These are phyloP conservation scores for Phialocephala subalpina DNA, from an alignment of 2,329 filamentous ascomycete genomes.

Conservation along the genomic window DNA sequence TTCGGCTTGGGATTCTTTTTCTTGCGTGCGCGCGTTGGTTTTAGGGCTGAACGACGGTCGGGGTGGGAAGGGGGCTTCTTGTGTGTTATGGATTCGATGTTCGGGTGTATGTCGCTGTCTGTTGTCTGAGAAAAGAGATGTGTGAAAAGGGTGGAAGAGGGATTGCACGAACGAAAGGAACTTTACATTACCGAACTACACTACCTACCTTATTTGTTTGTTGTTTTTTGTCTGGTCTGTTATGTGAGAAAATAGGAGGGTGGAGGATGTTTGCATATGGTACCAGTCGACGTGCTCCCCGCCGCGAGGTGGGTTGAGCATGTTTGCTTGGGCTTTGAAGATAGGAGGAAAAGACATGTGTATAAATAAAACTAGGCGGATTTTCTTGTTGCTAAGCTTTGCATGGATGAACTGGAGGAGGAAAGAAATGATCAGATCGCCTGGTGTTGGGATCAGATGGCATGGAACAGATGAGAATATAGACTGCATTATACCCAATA, in stretches of 20 bases:
- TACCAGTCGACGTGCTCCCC: constrained; percentile 25
- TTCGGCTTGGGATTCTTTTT: not conserved
- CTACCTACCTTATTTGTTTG: not conserved
- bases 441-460: not conserved
- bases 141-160: not conserved
- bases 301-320: constrained; percentile 20
- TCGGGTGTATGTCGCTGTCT: not conserved
- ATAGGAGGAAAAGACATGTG: not conserved
- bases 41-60: constrained; percentile 16
- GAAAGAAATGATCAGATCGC: not conserved
- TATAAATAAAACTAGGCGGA: constrained; percentile 20
- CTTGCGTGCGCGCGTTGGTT: constrained; percentile 11
- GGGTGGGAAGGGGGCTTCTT: not conserved
- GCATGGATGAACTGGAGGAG: constrained; percentile 1
- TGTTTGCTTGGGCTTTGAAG: constrained; percentile 15
- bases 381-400: constrained; percentile 6
- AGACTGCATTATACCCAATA: constrained; percentile 34
- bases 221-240: not conserved
- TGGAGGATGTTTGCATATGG: not conserved
- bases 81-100: not conserved
- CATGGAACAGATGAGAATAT: constrained; percentile 21
- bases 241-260: not conserved
- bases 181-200: not conserved
- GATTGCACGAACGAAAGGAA: not conserved
- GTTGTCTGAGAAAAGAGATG: not conserved